phyloP scores from a whole-genome alignment of 2,329 filamentous ascomycete species.

The Blastomyces percursus region DNA sequence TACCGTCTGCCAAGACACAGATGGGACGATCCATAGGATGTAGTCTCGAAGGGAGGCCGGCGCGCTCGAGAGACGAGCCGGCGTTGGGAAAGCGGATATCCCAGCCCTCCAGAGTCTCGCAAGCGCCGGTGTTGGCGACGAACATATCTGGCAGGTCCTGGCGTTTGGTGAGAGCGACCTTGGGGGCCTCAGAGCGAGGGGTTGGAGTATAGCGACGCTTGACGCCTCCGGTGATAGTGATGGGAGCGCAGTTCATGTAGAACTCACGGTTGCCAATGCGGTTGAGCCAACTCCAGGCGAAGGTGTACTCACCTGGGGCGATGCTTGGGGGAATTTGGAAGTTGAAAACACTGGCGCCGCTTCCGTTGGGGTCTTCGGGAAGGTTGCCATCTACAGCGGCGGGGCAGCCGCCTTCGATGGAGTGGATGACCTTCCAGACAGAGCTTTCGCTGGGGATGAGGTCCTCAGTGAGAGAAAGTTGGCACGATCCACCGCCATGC shows the following conservation, averaged over 20 bases:
- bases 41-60: slow-evolving; percentile 33
- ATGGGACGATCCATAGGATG: slow-evolving; percentile 20
- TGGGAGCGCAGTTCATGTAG: slow-evolving; percentile 90
- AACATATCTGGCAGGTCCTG: slow-evolving; percentile 62
- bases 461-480: slow-evolving; percentile 77
- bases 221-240: slow-evolving; percentile 50
- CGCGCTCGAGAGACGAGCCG: slow-evolving; percentile 46
- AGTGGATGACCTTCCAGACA: slow-evolving; percentile 81
- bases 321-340: slow-evolving; percentile 63
- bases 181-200: slow-evolving; percentile 7
- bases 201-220: slow-evolving; percentile 23
- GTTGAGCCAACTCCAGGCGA: slow-evolving; percentile 96
- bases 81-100: slow-evolving; percentile 60
- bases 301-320: slow-evolving; percentile 61
- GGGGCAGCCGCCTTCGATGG: slow-evolving; percentile 76
- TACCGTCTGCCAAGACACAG: slow-evolving; percentile 20
- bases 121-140: slow-evolving; percentile 58
- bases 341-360: slow-evolving; percentile 48
- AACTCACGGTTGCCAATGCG: slow-evolving; percentile 85
- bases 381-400: slow-evolving; percentile 50
- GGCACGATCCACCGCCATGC: slow-evolving; percentile 88
- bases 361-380: slow-evolving; percentile 35
- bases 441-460: slow-evolving; percentile 52
- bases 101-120: slow-evolving; percentile 42
- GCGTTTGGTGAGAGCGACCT: slow-evolving; percentile 40